Evolutionary conservation across 805 yeast genomes (phyloP).

Genomic region (Yamadazyma endophytica): DNA sequence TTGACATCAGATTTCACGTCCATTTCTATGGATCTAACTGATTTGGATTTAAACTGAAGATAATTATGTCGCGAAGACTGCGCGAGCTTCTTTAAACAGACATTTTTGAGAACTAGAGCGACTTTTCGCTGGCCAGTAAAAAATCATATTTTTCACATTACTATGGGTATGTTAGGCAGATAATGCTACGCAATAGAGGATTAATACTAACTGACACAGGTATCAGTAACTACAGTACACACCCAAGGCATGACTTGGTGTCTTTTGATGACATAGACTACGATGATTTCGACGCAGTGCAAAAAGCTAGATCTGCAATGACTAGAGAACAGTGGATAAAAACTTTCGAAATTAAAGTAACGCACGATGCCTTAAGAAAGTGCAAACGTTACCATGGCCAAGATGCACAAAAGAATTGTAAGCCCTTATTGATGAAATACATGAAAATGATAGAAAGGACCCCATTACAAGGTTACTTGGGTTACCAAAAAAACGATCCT

Average conservation of each 20-base stretch:
- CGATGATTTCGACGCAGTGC: constrained; percentile 56
- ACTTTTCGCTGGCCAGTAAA: constrained; percentile 8
- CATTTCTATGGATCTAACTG: too few relatives aligned
- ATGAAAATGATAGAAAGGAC: constrained; percentile 71
- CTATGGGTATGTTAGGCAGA: constrained; percentile 15
- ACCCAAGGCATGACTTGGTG: constrained; percentile 61
- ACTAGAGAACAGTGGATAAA: constrained; percentile 78
- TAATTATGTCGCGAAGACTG: too few relatives aligned
- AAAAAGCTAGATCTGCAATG: constrained; percentile 72
- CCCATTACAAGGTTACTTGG: constrained; percentile 68
- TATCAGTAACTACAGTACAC: constrained; percentile 34
- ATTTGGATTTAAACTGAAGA: too few relatives aligned
- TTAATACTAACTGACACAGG: constrained; percentile 12
- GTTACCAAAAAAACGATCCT: constrained; percentile 89
- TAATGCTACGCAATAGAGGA: not conserved
- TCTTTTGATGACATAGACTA: constrained; percentile 84
- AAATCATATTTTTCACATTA: constrained; percentile 6
- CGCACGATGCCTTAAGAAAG: constrained; percentile 70
- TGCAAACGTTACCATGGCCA: constrained; percentile 61
- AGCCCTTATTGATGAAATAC: constrained; percentile 72
- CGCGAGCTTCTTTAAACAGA: too few relatives aligned
- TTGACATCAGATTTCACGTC: too few relatives aligned
- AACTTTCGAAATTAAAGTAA: constrained; percentile 59
- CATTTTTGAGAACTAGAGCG: too few relatives aligned
- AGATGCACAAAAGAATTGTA: constrained; percentile 65